Evolutionary conservation across 2,329 filamentous ascomycete genomes (phyloP).

Genomic region (Decorospora gaudefroyi): DNA sequence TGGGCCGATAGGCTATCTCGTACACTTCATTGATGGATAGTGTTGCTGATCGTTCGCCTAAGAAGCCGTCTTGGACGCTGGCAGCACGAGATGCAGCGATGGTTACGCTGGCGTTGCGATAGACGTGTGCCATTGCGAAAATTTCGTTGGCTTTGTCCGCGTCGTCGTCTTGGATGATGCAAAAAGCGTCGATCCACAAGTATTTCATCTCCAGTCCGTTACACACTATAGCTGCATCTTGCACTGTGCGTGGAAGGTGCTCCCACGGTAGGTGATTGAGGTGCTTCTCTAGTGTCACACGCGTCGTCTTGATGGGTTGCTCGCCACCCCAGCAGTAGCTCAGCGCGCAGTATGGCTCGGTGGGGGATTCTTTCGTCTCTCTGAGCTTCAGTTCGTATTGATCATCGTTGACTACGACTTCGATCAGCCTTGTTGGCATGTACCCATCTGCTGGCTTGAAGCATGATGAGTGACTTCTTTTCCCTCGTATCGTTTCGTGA

Average conservation of each 20-base stretch:
- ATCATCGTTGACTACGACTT: no score
- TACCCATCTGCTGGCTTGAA: no score
- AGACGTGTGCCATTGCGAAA: background rate
- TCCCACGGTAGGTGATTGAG: background rate
- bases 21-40: background rate
- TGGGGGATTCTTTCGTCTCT: no score
- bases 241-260: background rate
- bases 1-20: background rate
- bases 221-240: conserved; percentile 1
- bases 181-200: conserved; percentile 6
- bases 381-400: no score
- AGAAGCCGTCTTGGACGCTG: background rate
- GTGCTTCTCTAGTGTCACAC: background rate
- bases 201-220: background rate
- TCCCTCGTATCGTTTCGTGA: no score
- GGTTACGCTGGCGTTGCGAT: background rate
- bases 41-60: background rate
- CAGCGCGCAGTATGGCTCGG: no score
- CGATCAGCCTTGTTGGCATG: no score
- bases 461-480: no score
- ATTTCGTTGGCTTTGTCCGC: background rate
- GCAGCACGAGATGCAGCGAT: background rate
- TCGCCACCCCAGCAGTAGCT: conserved; percentile 5
- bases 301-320: background rate
- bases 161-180: conserved; percentile 5